Base-by-base conservation (phyloP, 1,284 basidiomycete genomes). In the Leccinum pachyderme region DNA sequence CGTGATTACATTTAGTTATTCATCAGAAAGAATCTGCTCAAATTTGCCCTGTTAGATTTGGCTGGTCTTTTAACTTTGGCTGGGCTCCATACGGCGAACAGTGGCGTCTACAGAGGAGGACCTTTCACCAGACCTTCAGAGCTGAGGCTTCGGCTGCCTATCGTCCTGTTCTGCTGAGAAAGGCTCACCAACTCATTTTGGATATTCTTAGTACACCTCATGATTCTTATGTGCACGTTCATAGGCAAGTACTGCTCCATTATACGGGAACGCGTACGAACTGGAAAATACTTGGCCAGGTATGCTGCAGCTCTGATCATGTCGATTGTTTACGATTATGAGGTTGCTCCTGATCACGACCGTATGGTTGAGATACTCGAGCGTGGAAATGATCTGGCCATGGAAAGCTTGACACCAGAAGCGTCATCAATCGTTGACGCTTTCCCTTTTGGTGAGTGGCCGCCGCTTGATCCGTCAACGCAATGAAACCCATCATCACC, bases 101-200 rank as follows among this genome's bases (percentile, higher is more conserved):
- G 7, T 68, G 69, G 66, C 66, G 69, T 9, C 52, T 46, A 6
- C 56, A 65, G 15, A 61, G 64, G 50, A 57, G 55, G 35, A 45
- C 70, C 1, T 70, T 68, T 39, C 68, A 71, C 33, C 68, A 71
- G 28, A 45, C 58, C 9, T 71, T 71, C 32, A 55, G 60, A 43
- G 51, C 59, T 5, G 62, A 71, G 37, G 58, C 66, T 1, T 22
- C 59, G 0, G 25, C 54, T 32, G 11, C 44, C 6, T 63, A 57
- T 37, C 66, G 29, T 37, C 66, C 64, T 6, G 39, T 60, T 28
- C 67, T 63, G 29, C 18, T 67, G 31, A 53, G 12, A 44, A 70
- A 71, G 39, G 55, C 55, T 13, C 58, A 49, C 25, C 46, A 59
- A 47, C 61, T 67, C 37, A 15, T 62, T 29, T 27, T 52, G 54